phyloP scores from a whole-genome alignment of 768 basidiomycete genomes.

The Myochromella boudieri region DNA sequence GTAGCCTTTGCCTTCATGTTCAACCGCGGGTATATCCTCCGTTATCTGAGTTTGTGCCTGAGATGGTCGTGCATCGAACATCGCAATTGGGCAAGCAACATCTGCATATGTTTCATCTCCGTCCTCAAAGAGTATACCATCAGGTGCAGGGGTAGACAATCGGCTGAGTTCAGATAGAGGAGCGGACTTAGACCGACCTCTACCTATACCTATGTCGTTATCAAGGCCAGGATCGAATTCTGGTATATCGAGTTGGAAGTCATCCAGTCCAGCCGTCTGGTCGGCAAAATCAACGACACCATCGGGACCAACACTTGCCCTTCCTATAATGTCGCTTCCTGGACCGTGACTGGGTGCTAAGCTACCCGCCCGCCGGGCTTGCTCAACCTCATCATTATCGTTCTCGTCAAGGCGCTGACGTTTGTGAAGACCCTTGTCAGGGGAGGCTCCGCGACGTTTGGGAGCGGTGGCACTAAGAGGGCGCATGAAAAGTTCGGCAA shows the following conservation, averaged over 20 bases:
- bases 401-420: constrained; percentile 55
- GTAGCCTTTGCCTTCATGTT: constrained; percentile 69
- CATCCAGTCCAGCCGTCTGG: constrained; percentile 54
- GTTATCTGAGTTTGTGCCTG: constrained; percentile 48
- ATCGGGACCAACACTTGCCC: constrained; percentile 55
- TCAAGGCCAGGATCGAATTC: constrained; percentile 41
- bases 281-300: constrained; percentile 64
- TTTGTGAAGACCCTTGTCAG: constrained; percentile 60
- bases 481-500: constrained; percentile 82
- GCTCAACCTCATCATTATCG: constrained; percentile 69
- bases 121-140: constrained; percentile 50
- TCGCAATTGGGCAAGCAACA: constrained; percentile 72
- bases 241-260: constrained; percentile 71
- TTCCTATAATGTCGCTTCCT: constrained; percentile 55
- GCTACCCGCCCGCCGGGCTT: constrained; percentile 66
- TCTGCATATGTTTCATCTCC: constrained; percentile 70
- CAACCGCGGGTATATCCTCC: constrained; percentile 32
- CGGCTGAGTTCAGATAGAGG: constrained; percentile 59
- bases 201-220: constrained; percentile 33
- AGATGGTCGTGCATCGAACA: constrained; percentile 65
- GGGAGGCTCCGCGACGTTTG: constrained; percentile 62
- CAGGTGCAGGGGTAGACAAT: constrained; percentile 65
- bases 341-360: constrained; percentile 59
- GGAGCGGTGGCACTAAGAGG: constrained; percentile 52
- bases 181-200: constrained; percentile 44